Percentiles rank a stretch among this genome's conserved stretches.
These are phyloP conservation scores for Avena eriantha DNA, from an alignment of 176 grass and related monocot genomes.

Conservation along the genomic window DNA sequence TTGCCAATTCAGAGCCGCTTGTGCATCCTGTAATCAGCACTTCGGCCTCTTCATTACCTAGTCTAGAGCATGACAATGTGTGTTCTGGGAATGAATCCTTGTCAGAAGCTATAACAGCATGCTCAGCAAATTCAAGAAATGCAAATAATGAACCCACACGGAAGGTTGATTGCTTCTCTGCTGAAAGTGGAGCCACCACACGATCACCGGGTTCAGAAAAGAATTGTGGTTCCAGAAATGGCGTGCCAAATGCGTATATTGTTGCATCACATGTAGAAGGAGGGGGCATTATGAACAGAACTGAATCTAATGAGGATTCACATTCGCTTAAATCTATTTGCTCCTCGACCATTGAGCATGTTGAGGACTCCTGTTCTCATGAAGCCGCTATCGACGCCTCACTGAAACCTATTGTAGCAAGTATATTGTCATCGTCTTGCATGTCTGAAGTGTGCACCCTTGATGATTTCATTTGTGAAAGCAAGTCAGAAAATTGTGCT, in stretches of 20 bases:
- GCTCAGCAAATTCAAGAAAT: slow-evolving; percentile 25
- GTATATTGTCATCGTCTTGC: slow-evolving; percentile 31
- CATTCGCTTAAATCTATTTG: slow-evolving; percentile 27
- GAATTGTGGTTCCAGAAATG: slow-evolving; percentile 36
- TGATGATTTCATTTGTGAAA: slow-evolving; percentile 30
- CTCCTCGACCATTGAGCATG: slow-evolving; percentile 26
- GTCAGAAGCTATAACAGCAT: neutral
- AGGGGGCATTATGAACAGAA: slow-evolving; percentile 2
- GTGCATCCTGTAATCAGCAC: slow-evolving; percentile 15
- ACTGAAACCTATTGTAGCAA: neutral
- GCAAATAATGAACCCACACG: slow-evolving; percentile 32
- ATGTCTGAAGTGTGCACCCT: slow-evolving; percentile 28
- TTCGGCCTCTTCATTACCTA: slow-evolving; percentile 26
- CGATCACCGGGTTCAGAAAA: slow-evolving; percentile 29
- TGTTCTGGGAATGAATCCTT: slow-evolving; percentile 30
- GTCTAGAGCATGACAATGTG: neutral
- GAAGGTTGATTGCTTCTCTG: slow-evolving; percentile 23
- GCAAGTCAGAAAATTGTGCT: slow-evolving; percentile 41
- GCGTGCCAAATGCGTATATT: neutral
- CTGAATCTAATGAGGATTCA: slow-evolving; percentile 13
- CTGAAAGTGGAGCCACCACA: slow-evolving; percentile 17
- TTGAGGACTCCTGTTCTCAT: slow-evolving; percentile 32
- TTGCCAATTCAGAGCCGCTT: slow-evolving; percentile 39
- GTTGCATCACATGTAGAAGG: slow-evolving; percentile 16
- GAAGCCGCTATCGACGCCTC: slow-evolving; percentile 12